These are phyloP conservation scores for Pelargonium nanum DNA, from an alignment of 345 rosid species.

Conservation along the genomic window DNA sequence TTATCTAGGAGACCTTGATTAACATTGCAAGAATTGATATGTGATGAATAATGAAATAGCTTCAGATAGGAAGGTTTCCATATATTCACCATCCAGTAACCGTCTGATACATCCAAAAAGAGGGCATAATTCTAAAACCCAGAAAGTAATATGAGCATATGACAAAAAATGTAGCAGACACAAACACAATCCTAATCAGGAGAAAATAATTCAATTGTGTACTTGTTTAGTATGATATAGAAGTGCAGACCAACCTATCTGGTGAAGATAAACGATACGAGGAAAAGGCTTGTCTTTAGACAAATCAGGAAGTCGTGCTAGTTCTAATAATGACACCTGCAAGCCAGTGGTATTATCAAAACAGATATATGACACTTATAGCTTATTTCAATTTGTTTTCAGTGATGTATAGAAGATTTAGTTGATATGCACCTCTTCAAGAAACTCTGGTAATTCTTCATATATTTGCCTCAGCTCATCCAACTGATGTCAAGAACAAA, in stretches of 20 bases:
- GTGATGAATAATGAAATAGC: background rate
- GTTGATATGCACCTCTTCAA: conserved; percentile 55
- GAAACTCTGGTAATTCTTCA: conserved; percentile 83
- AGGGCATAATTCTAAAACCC: background rate
- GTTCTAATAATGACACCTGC: conserved; percentile 73
- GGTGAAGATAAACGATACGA: conserved; percentile 66
- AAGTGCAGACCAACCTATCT: conserved; percentile 55
- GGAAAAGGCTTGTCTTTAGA: conserved; percentile 44
- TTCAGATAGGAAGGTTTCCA: background rate
- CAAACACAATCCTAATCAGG: background rate
- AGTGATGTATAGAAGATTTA: conserved; percentile 9
- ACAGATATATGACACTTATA: background rate
- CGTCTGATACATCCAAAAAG: background rate
- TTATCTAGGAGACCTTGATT: background rate
- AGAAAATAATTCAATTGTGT: background rate
- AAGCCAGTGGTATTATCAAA: conserved; percentile 14
- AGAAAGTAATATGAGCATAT: background rate
- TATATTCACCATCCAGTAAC: no score
- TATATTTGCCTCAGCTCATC: conserved; percentile 93
- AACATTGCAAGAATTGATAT: no score
- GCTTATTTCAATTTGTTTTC: conserved; percentile 7
- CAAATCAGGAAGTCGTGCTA: conserved; percentile 53
- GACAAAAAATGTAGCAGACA: background rate
- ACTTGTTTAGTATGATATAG: background rate
- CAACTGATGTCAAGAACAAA: conserved; percentile 36